Conservation (phyloP, 2,329 filamentous ascomycete genomes). For the Dactylellina cionopaga region DNA sequence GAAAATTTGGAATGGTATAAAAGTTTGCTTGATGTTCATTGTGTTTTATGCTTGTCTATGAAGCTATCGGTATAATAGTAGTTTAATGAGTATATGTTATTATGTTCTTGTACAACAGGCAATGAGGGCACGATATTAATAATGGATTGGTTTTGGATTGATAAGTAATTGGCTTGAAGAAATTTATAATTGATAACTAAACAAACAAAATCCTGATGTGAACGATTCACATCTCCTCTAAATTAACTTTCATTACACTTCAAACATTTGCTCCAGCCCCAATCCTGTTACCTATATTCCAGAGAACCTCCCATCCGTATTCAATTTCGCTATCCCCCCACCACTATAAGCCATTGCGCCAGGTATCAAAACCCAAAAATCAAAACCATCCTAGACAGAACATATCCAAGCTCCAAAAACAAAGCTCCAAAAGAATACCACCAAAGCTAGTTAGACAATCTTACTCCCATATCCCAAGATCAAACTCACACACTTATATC, state of each 20-base stretch:
- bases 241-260: no score
- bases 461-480: background rate
- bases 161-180: conserved; percentile 6
- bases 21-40: conserved; percentile 21
- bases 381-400: background rate
- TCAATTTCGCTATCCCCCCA: background rate
- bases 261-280: no score
- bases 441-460: background rate
- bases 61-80: conserved; percentile 25
- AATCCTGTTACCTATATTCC: no score
- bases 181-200: no score
- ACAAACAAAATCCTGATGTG: no score
- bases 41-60: background rate
- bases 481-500: background rate
- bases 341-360: conserved; percentile 9
- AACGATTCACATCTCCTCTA: no score
- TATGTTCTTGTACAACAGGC: no score
- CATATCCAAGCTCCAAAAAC: background rate
- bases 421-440: background rate
- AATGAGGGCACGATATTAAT: no score
- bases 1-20: background rate
- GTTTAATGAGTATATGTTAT: conserved; percentile 27
- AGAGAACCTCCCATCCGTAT: no score
- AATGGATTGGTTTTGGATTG: no score
- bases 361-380: conserved; percentile 9